These are phyloP conservation scores for Maudiozyma humilis DNA, from an alignment of 1,139 yeast species.

Conservation along the genomic window DNA sequence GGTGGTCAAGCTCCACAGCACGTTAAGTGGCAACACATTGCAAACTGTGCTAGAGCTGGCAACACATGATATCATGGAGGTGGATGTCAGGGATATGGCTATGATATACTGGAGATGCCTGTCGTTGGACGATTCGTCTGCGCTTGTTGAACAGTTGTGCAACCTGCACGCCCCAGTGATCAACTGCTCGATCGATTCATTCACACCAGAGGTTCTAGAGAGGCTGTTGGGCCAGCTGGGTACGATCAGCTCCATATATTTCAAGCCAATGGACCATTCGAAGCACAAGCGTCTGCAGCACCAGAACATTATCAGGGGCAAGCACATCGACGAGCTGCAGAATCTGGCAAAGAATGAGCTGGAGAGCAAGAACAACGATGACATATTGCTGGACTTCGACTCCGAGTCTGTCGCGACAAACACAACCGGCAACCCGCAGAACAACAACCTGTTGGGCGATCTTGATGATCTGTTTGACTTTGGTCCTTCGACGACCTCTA, in stretches of 20 bases:
- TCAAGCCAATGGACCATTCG: slow-evolving; percentile 66
- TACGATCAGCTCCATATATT: slow-evolving; percentile 82
- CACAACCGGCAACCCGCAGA: slow-evolving; percentile 30
- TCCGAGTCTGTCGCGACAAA: slow-evolving; percentile 17
- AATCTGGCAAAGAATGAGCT: slow-evolving; percentile 73
- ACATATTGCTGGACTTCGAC: slow-evolving; percentile 80
- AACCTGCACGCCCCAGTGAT: slow-evolving; percentile 58
- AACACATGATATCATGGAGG: slow-evolving; percentile 69
- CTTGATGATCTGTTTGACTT: slow-evolving; percentile 55
- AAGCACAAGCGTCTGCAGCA: slow-evolving; percentile 32
- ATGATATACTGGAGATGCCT: slow-evolving; percentile 90
- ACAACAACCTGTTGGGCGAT: slow-evolving; percentile 41
- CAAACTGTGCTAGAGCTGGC: slow-evolving; percentile 71
- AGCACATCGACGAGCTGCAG: slow-evolving; percentile 67
- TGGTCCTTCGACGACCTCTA: slow-evolving; percentile 9
- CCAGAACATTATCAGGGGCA: slow-evolving; percentile 35
- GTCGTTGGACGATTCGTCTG: slow-evolving; percentile 43
- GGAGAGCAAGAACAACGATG: slow-evolving; percentile 57
- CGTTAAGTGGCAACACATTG: slow-evolving; percentile 41
- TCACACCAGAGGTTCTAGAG: slow-evolving; percentile 60
- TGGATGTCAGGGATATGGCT: slow-evolving; percentile 92
- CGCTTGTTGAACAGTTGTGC: slow-evolving; percentile 24
- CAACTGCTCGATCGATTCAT: slow-evolving; percentile 59
- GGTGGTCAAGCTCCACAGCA: slow-evolving; percentile 57
- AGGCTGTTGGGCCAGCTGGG: slow-evolving; percentile 70